Base-by-base conservation (phyloP, 768 basidiomycete species). In the Boletus rubroflammeus region DNA sequence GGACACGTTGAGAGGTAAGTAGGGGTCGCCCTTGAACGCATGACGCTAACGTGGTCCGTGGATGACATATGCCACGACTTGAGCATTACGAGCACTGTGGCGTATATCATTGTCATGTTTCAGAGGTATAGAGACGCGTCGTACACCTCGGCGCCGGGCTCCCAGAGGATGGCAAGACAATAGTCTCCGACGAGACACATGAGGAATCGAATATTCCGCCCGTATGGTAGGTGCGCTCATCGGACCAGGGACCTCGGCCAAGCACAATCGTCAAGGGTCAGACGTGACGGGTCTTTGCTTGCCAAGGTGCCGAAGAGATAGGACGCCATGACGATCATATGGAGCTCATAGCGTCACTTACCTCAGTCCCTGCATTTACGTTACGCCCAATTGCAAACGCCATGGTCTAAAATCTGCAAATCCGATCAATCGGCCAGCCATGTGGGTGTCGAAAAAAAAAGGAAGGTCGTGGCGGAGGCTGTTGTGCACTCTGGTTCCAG, bases 31-130 rank as follows among this genome's bases (percentile, higher is more conserved):
- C 6, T 19, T 13, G n/a, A 40, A 13, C 29, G 44, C 34, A 19
- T 47, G 26, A 26, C 5, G 39, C 45, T 31, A 17, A 40, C 50
- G n/a, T n/a, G n/a, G n/a, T n/a, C n/a, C n/a, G 43, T 45, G 23
- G n/a, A 26, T 51, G 35, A 23, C 34, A n/a, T 29, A 31, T 7
- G 10, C 51, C 14, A 38, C 19, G 11, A 31, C n/a, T 32, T 6
- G 21, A 21, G n/a, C 25, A 21, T 31, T 36, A 43, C 40, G 42
- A 48, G 25, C 10, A 38, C 29, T 15, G 23, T 49, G 17, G 29
- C 28, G 26, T 50, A 38, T 38, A 43, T n/a, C n/a, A n/a, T n/a
- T n/a, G 13, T 36, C n/a, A 15, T 54, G 51, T 60, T 59, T 59
- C 58, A 59, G 36, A 46, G 48, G 31, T 23, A 15, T 43, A n/a